Evolutionary conservation across 2,329 filamentous ascomycete species (phyloP), one percentile per base, ranked within the genome.

Genomic region (Aspergillus luchuensis): DNA sequence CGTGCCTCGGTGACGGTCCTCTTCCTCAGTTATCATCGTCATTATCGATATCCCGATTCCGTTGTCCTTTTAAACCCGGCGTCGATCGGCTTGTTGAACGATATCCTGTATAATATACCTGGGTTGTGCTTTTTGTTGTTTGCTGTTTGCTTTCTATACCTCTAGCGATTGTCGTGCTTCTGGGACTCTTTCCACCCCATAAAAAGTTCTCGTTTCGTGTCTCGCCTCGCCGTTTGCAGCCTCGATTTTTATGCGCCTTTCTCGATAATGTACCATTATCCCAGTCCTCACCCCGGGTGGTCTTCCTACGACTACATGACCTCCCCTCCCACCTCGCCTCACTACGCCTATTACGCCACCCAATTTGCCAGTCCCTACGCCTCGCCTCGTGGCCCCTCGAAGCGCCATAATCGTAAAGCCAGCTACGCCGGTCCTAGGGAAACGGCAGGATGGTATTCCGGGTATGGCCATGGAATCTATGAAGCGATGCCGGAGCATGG

Each of bases 381-480:
- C 55, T 82, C 84, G 43, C 82, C 76, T 6, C 74, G 74, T 30
- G 68, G 71, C 30, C 61, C 73, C 5, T 64, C 82, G 50, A 83
- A 83, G 71, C 78, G 78, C 63, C 85, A 88, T 73, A 74, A 78
- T 33, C 83, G 85, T 71, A 83, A 85, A 67, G 81, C 84, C 64
- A 88, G 85, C 66, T 84, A 83, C 72, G 76, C 74, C 61, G 78
- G 79, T 72, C 77, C 77, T 51, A 74, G 72, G 61, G 76, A 78
- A 30, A 69, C 75, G 11, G 70, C 72, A 53, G 75, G 74, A 60
- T 80, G 74, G 71, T 74, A 80, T 64, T 78, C 81, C 64, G 78
- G 78, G 55, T 79, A 80, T 64, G 77, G 77, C 63, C 76, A 79
- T 55, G 73, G 74, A 60, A 82, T 80, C 70, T 80, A 83, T 68